These are phyloP conservation scores for Yamadazyma tumulicola DNA, from an alignment of 805 yeast genomes.

Conservation along the genomic window DNA sequence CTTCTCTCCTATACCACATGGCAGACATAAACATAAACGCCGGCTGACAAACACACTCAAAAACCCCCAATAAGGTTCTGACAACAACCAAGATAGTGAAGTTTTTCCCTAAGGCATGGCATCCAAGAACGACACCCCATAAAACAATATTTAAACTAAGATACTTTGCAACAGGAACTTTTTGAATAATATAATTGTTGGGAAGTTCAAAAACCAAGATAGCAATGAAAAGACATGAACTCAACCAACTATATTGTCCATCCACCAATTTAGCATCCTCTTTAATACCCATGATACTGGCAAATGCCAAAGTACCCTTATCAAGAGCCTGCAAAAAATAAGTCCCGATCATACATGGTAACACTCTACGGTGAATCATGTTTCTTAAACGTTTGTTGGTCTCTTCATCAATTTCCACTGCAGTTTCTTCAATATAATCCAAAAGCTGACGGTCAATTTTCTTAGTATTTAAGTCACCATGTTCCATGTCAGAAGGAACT, in stretches of 20 bases:
- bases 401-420: constrained; percentile 22
- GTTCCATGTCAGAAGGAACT: too few species aligned
- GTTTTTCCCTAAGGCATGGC: constrained; percentile 50
- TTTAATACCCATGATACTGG: too few species aligned
- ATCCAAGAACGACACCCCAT: constrained; percentile 54
- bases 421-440: constrained; percentile 15
- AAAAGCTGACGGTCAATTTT: too few species aligned
- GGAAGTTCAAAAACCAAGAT: too few species aligned
- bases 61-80: constrained; percentile 49
- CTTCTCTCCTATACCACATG: constrained; percentile 47
- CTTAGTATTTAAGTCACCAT: too few species aligned
- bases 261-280: too few species aligned
- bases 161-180: constrained; percentile 50
- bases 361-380: too few species aligned
- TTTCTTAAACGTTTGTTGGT: too few species aligned
- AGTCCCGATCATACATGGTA: too few species aligned
- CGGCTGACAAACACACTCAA: constrained; percentile 55
- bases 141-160: constrained; percentile 42
- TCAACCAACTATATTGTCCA: constrained; percentile 30
- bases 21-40: constrained; percentile 55
- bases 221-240: constrained; percentile 47
- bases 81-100: constrained; percentile 53
- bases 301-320: too few species aligned
- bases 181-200: constrained; percentile 45
- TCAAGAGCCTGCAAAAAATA: too few species aligned